These are phyloP conservation scores for Backusella morwellensis DNA, from an alignment of 192 early-diverging fungal species.

Conservation along the genomic window DNA sequence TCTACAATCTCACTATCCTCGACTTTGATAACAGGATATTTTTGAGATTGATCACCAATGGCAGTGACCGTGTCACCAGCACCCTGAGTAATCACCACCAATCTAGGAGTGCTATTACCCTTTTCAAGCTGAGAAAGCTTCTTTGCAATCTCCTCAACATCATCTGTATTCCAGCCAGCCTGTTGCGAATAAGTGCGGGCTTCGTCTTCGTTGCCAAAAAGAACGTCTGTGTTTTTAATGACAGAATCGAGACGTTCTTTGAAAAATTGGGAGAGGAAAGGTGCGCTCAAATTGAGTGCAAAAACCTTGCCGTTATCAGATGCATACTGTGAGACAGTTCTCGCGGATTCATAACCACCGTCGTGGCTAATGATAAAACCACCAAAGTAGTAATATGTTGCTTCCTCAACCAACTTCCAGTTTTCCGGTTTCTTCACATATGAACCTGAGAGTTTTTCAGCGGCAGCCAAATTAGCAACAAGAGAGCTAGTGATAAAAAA, in stretches of 20 bases:
- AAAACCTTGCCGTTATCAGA: constrained; percentile 80
- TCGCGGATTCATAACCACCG: constrained; percentile 80
- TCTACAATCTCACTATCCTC: constrained; percentile 78
- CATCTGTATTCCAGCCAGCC: constrained; percentile 64
- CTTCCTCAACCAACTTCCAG: constrained; percentile 84
- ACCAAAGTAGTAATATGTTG: constrained; percentile 88
- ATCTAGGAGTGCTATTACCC: constrained; percentile 68
- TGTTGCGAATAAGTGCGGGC: constrained; percentile 77
- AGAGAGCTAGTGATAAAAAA: constrained; percentile 50
- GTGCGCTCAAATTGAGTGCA: constrained; percentile 92
- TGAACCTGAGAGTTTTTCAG: constrained; percentile 78
- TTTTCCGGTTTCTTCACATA: constrained; percentile 56
- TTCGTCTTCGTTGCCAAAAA: constrained; percentile 98
- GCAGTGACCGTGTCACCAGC: constrained; percentile 72
- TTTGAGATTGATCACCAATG: constrained; percentile 57
- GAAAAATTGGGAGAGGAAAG: constrained; percentile 94
- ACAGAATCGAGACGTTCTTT: constrained; percentile 73
- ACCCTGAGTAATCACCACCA: constrained; percentile 94
- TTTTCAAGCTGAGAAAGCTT: constrained; percentile 83
- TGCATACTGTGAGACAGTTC: constrained; percentile 88
- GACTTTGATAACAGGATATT: constrained; percentile 58
- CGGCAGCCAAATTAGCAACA: constrained; percentile 91
- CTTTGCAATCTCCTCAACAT: constrained; percentile 80
- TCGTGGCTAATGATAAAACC: constrained; percentile 87
- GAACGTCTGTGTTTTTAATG: constrained; percentile 82